Base-by-base conservation (phyloP, 768 basidiomycete genomes). In the Leucocoprinus sp. region DNA sequence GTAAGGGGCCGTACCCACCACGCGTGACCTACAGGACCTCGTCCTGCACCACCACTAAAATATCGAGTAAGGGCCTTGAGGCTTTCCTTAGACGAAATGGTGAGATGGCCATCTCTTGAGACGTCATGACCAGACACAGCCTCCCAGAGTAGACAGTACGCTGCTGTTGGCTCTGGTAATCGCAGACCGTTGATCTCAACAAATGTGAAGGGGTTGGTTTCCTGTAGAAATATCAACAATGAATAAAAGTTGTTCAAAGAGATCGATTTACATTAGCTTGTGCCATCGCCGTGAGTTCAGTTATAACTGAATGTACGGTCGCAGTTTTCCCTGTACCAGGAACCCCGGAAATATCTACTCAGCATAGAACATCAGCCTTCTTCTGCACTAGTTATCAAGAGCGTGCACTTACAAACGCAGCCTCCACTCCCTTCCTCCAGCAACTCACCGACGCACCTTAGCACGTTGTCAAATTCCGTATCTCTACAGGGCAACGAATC, bases 261-360 rank as follows among this genome's bases (percentile, higher is more conserved):
- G 23, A n/a, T 19, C 8, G 8, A 66, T 81, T 22, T 52, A 91
- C 90, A 52, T 78, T 81, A 44, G 78, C 72, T 58, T 85, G 75
- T 1, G 93, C 93, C 79, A 93, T 88, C 29, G 82, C 73, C 57
- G 90, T 93, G 8, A 98, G 71, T 58, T 95, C 89, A 28, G 88
- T 76, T 24, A 98, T 78, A 19, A 96, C 84, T 0, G 86, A 87
- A 55, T 97, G 93, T 0, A 98, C 93, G 0, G 96, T 98, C 0
- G 96, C 96, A 0, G 96, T 99, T 66, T 98, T 99, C 7, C 96
- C 95, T 2, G 95, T 98, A 5, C 96, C 95, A n/a, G 95, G 96
- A 5, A 97, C 92, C 7, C 96, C 95, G 5, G 93, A 93, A 38
- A 98, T 96, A 63, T 98, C 93, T 97, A 43, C n/a, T 12, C 43